Evolutionary conservation across 1,284 basidiomycete species (phyloP), one percentile per base, ranked within the genome.

Genomic region (Cutaneotrichosporon cutaneum): DNA sequence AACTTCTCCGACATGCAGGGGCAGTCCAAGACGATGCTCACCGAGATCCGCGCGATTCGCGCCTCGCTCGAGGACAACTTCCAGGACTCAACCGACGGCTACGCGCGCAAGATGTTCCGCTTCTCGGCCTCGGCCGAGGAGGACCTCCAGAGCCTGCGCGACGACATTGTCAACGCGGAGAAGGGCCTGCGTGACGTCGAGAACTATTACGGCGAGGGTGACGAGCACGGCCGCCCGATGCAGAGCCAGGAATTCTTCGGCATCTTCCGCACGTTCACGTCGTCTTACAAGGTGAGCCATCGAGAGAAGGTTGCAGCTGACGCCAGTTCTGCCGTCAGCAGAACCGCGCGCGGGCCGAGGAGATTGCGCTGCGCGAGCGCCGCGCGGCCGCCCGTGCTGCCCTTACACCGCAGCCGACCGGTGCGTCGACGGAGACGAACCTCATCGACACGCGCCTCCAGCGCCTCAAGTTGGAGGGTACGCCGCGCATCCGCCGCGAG

Each of bases 221-320:
- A 90, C 70, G 91, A 90, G 80, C 73, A 76, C 62, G 74, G 77
- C 18, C 64, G 76, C 14, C 73, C 73, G 2, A 66, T 76, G 27
- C 77, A 72, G 61, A 74, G 74, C 64, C 73, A 79, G 59, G 92
- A 95, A 72, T 97, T 96, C 81, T 97, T 92, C 80, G 91, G 88
- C 18, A 88, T 94, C 71, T 95, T 96, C 85, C 92, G 94, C 80
- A 94, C 90, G 2, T 96, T 96, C 71, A 85, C 93, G 26, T 93
- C 89, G 0, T 94, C 92, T 1, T 96, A 94, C 79, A 89, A 85
- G 84, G 92, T 91, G 67, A 64, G 83, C 69, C 65, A 39, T 55
- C 33, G 27, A 27, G 21, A 16, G 27, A 33, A 27, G 14, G 36
- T 11, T 32, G 9, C 7, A 16, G 35, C 67, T 64, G 45, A 56